These are phyloP conservation scores for Mycena vitilis DNA, from an alignment of 768 basidiomycete genomes.

Conservation along the genomic window DNA sequence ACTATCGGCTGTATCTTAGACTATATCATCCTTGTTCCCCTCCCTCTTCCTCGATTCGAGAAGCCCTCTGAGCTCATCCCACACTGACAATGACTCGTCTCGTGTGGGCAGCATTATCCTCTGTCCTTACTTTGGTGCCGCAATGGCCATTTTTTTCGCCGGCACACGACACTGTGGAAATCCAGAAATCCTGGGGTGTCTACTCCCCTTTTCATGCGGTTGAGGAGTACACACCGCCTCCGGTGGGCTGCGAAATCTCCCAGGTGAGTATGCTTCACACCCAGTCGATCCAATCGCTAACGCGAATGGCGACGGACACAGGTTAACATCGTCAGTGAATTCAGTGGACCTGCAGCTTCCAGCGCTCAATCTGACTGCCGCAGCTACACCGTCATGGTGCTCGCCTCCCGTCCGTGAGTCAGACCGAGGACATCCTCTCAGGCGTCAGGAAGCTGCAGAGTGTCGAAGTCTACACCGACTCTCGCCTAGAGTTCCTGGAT, in stretches of 20 bases:
- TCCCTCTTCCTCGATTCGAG: neutral
- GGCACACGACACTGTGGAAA: conserved; percentile 32
- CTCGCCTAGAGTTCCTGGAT: conserved; percentile 65
- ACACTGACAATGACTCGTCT: conserved; percentile 13
- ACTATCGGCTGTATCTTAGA: neutral
- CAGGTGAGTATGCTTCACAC: conserved; percentile 12
- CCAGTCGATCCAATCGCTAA: neutral
- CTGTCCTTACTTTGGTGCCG: conserved; percentile 6
- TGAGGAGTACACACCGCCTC: conserved; percentile 22
- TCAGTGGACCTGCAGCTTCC: neutral
- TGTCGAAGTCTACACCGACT: conserved; percentile 57
- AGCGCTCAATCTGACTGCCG: neutral
- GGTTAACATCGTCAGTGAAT: conserved; percentile 69
- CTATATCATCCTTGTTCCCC: neutral
- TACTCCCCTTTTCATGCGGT: conserved; percentile 33
- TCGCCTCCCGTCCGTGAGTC: conserved; percentile 72
- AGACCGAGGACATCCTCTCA: conserved; percentile 54
- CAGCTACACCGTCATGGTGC: conserved; percentile 87
- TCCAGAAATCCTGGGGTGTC: conserved; percentile 32
- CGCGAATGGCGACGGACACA: too few relatives aligned
- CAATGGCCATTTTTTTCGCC: conserved; percentile 12
- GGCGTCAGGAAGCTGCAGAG: conserved; percentile 67
- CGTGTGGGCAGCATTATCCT: conserved; percentile 23
- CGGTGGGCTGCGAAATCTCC: conserved; percentile 23
- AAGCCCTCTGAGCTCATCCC: neutral